phyloP scores from a whole-genome alignment of 2,329 filamentous ascomycete genomes.

The Aureobasidium sp. region DNA sequence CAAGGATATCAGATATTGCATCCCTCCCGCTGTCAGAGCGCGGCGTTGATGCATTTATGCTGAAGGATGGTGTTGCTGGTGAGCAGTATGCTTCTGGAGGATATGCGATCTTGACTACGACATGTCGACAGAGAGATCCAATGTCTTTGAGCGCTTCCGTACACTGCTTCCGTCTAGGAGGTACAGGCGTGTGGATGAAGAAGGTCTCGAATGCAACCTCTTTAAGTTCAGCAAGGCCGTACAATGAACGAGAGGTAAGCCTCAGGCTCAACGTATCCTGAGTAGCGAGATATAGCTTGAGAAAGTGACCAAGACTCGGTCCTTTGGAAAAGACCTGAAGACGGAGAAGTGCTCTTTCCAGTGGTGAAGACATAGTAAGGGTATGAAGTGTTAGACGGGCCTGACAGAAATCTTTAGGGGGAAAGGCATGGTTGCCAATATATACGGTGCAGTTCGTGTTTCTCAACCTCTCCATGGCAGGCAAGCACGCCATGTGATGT shows the following conservation, averaged over 20 bases:
- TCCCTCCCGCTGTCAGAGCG: background rate
- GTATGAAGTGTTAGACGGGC: background rate
- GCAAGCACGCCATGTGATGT: constrained; percentile 13
- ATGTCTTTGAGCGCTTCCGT: background rate
- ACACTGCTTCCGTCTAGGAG: background rate
- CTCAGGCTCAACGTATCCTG: background rate
- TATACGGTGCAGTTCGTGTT: background rate
- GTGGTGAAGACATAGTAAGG: background rate
- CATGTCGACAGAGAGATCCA: background rate
- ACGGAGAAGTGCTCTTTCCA: constrained; percentile 1
- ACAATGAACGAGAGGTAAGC: background rate
- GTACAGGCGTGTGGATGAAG: constrained; percentile 10
- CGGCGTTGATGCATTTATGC: background rate
- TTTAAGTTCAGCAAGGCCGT: background rate
- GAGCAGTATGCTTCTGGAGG: background rate
- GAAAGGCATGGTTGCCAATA: background rate
- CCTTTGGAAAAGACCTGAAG: background rate
- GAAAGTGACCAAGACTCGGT: background rate
- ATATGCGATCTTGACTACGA: constrained; percentile 4
- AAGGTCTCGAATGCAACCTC: background rate
- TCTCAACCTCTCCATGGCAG: background rate
- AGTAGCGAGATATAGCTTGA: background rate
- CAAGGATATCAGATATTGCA: background rate
- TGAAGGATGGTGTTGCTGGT: background rate
- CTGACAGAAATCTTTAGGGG: background rate